Evolutionary conservation across 1,284 basidiomycete genomes (phyloP), one percentile per base, ranked within the genome.

Genomic region (Leccinum subspadiceum): DNA sequence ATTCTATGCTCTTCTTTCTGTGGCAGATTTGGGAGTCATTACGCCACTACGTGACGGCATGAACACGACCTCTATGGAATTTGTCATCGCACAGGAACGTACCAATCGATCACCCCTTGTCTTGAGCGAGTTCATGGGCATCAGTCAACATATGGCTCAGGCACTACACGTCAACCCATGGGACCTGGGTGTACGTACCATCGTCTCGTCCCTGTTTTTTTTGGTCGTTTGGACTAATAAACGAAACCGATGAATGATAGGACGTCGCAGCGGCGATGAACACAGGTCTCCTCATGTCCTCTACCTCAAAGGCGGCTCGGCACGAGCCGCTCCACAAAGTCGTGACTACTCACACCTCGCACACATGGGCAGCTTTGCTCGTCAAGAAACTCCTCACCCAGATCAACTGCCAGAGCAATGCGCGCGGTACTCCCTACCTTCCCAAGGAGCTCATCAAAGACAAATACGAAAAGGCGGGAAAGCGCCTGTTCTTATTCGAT

Each of bases 61-160:
- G 96, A 98, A 99, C 81, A 98, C 97, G 8, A 98, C 95, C 0
- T 90, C 87, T 54, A 98, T 98, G 96, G 96, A 98, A 77, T 98
- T 93, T 76, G 92, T 97, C 53, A 90, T 98, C 62, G 95, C 94
- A 58, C 96, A 99, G 77, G 84, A 92, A 67, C 83, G 81, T 65
- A 91, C 86, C 53, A 86, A 87, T 73, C 89, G 87, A 76, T 93
- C 90, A 58, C 94, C 92, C 0, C 84, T 96, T 58, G 92, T 99
- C 59, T 80, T 99, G 51, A 94, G 92, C 70, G 96, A 99, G 77
- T 99, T 99, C 73, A 98, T 98, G 86, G 96, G 97, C 24, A 98
- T 97, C 64, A 92, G 90, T 54, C 89, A 90, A 68, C 86, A 90
- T 63, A 93, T 96, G 90, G 81, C 81, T 49, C 85, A 92, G 49